Percentiles rank a stretch among this genome's conserved stretches.
Evolutionary conservation across 2,329 filamentous ascomycete species (phyloP).

Genomic region (Biscogniauxia marginata): DNA sequence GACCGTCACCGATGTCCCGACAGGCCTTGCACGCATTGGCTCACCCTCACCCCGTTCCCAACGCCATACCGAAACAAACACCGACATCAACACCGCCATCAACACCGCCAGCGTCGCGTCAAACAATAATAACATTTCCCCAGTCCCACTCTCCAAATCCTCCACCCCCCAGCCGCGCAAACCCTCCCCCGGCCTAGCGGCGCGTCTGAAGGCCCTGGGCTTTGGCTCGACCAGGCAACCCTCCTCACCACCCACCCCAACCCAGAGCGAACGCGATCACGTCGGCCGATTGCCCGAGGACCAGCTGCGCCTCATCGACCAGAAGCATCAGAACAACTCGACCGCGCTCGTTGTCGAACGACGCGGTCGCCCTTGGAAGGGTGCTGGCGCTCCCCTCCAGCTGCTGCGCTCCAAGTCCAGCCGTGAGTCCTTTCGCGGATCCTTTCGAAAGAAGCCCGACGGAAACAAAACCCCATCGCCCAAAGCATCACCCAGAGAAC

Average conservation of each 20-base stretch:
- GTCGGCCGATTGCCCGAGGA: conserved; percentile 70
- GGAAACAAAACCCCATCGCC: conserved; percentile 14
- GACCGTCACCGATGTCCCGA: conserved; percentile 42
- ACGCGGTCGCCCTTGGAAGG: conserved; percentile 71
- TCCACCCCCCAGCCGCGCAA: conserved; percentile 45
- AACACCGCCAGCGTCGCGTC: conserved; percentile 18
- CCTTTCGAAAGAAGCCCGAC: conserved; percentile 16
- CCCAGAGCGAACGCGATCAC: conserved; percentile 45
- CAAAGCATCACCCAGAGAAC: conserved; percentile 12
- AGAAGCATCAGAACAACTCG: conserved; percentile 60
- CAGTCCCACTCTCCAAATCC: conserved; percentile 26
- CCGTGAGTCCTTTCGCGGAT: conserved; percentile 27
- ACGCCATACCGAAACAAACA: not conserved
- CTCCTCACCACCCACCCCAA: conserved; percentile 32
- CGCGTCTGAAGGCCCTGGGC: conserved; percentile 63
- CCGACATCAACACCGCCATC: conserved; percentile 14
- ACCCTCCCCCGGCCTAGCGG: conserved; percentile 63
- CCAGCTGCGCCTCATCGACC: conserved; percentile 68
- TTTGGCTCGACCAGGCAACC: conserved; percentile 49
- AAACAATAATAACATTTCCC: conserved; percentile 23
- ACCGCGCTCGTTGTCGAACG: conserved; percentile 54
- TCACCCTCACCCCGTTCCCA: conserved; percentile 35
- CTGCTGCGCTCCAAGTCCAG: conserved; percentile 32
- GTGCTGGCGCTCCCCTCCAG: conserved; percentile 54
- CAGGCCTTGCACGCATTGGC: conserved; percentile 36